phyloP scores from a whole-genome alignment of 768 basidiomycete species.

The Agrocybe chaxingu region DNA sequence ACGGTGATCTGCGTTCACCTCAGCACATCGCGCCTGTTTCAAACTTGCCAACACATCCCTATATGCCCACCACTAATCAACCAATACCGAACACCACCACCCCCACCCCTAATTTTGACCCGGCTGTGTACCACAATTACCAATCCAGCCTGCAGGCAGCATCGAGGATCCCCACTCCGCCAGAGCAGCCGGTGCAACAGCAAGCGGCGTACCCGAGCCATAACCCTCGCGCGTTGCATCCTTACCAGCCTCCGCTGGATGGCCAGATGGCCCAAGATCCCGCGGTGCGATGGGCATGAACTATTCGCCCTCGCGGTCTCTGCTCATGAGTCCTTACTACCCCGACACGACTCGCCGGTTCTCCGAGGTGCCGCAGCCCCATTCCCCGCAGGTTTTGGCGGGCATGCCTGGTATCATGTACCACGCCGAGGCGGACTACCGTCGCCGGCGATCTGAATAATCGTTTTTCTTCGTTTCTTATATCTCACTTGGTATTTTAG shows the following conservation, averaged over 20 bases:
- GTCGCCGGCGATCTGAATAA: not conserved
- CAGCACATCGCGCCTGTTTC: constrained; percentile 4
- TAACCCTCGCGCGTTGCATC: constrained; percentile 5
- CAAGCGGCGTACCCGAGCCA: constrained; percentile 3
- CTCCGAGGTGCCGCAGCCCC: not conserved
- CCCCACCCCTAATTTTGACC: constrained; percentile 4
- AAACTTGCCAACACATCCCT: not conserved
- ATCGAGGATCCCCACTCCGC: not conserved
- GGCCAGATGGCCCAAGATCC: not conserved
- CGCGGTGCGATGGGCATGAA: not conserved
- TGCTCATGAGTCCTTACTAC: constrained; percentile 26
- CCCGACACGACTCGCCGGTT: constrained; percentile 5
- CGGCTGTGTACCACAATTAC: not conserved
- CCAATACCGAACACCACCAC: constrained; percentile 3
- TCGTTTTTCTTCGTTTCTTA: not conserved
- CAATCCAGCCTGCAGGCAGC: not conserved
- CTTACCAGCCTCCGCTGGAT: constrained; percentile 3
- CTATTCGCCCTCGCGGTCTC: constrained; percentile 20
- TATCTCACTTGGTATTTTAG: not conserved
- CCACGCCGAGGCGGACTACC: constrained; percentile 5
- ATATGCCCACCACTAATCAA: not conserved
- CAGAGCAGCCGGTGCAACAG: not conserved
- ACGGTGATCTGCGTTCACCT: constrained; percentile 3
- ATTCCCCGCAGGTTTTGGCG: constrained; percentile 2
- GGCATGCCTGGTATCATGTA: constrained; percentile 9